These are phyloP conservation scores for Aspergillus ibericus DNA, from an alignment of 2,329 filamentous ascomycete genomes.

Conservation along the genomic window DNA sequence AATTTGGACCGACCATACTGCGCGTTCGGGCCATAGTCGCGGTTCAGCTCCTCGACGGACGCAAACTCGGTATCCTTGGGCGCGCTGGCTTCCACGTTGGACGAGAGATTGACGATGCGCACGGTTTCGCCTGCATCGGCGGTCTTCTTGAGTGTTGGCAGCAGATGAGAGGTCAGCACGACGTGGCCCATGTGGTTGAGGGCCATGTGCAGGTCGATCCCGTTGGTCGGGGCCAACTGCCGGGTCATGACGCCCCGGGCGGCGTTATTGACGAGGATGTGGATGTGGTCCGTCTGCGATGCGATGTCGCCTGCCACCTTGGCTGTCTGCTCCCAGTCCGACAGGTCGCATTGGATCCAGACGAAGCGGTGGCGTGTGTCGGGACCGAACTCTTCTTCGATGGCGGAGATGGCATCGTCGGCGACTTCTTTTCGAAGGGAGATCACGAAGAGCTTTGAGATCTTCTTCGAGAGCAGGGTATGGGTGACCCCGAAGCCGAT, in stretches of 20 bases:
- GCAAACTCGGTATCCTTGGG: constrained; percentile 5
- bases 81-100: constrained; percentile 7
- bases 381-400: background rate
- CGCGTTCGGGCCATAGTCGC: background rate
- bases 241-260: background rate
- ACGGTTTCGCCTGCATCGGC: constrained; percentile 3
- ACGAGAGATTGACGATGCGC: constrained; percentile 10
- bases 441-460: constrained; percentile 1
- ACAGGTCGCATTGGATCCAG: constrained; percentile 5
- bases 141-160: constrained; percentile 4
- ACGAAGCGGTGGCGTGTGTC: background rate
- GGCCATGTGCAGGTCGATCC: constrained; percentile 1
- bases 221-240: constrained; percentile 1
- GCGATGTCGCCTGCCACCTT: background rate
- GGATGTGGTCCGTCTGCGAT: background rate
- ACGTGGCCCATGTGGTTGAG: constrained; percentile 5
- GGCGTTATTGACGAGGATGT: constrained; percentile 5
- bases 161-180: constrained; percentile 6
- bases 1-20: constrained; percentile 2
- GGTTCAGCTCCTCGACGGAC: constrained; percentile 1
- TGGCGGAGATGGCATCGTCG: background rate
- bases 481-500: background rate
- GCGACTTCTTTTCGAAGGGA: constrained; percentile 1
- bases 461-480: background rate
- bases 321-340: constrained; percentile 2